These are phyloP conservation scores for Bathelium albidoporum DNA, from an alignment of 495 filamentous ascomycete species.

Conservation along the genomic window DNA sequence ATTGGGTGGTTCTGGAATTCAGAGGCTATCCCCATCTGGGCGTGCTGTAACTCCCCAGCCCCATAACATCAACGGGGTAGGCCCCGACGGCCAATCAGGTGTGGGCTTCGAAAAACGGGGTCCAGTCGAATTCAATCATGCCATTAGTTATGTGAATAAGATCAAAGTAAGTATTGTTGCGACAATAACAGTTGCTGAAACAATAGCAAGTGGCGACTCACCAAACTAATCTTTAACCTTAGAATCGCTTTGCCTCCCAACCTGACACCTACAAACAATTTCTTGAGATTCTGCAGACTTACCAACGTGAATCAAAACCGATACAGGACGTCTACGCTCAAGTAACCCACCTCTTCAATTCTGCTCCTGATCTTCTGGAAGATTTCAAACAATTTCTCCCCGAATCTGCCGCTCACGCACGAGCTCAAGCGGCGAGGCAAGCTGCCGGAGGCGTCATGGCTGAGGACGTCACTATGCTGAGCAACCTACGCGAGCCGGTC, in stretches of 20 bases:
- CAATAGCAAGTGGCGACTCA: too few relatives aligned
- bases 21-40: slow-evolving; percentile 18
- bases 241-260: slow-evolving; percentile 88
- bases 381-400: slow-evolving; percentile 99
- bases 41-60: slow-evolving; percentile 15
- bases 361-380: slow-evolving; percentile 90
- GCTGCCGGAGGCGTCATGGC: slow-evolving; percentile 32
- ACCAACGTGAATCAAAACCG: slow-evolving; percentile 94
- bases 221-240: not conserved
- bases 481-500: slow-evolving; percentile 45
- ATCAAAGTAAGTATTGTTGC: slow-evolving; percentile 75
- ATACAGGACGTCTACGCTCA: slow-evolving; percentile 98
- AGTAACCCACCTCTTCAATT: slow-evolving; percentile 86
- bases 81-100: slow-evolving; percentile 38
- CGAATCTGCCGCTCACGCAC: slow-evolving; percentile 86
- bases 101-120: slow-evolving; percentile 71
- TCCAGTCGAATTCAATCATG: slow-evolving; percentile 98
- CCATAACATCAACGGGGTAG: slow-evolving; percentile 27
- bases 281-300: slow-evolving; percentile 95
- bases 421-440: slow-evolving; percentile 54
- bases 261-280: slow-evolving; percentile 99
- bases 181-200: too few relatives aligned
- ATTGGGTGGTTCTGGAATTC: slow-evolving; percentile 5
- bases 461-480: slow-evolving; percentile 55
- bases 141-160: slow-evolving; percentile 99